Percentiles rank a stretch among this genome's conserved stretches.
Evolutionary conservation across 305 asterid genomes (phyloP).

Genomic region (Lippia alba): DNA sequence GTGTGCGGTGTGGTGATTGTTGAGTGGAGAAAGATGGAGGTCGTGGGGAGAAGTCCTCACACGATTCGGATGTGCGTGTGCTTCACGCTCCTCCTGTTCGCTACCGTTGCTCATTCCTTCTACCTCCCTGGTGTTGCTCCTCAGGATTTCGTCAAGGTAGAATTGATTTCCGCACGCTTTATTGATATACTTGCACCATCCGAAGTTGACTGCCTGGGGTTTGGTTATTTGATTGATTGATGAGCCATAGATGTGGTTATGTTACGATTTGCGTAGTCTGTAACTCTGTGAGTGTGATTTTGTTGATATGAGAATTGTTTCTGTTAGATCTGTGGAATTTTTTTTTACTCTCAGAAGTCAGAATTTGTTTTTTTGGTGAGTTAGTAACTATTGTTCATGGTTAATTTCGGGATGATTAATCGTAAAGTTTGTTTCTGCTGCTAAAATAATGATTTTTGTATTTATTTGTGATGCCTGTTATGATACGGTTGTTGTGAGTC

Average conservation of each 20-base stretch:
- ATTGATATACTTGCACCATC: not conserved
- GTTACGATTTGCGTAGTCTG: not conserved
- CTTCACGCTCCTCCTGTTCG: conserved; percentile 45
- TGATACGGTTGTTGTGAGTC: not conserved
- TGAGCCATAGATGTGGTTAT: not conserved
- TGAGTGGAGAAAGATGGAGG: conserved; percentile 33
- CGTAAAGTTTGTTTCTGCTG: not conserved
- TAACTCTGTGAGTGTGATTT: conserved; percentile 8
- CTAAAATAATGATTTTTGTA: not conserved
- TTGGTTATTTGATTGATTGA: not conserved
- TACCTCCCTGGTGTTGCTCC: conserved; percentile 90
- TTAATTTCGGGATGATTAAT: not conserved
- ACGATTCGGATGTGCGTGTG: conserved; percentile 36
- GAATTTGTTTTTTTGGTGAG: not conserved
- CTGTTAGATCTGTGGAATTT: conserved; percentile 8
- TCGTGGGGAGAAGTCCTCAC: conserved; percentile 37
- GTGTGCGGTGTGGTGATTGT: conserved; percentile 1
- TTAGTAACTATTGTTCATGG: conserved; percentile 4
- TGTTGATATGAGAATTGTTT: conserved; percentile 16
- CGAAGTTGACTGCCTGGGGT: conserved; percentile 6
- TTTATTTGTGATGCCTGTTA: conserved; percentile 7
- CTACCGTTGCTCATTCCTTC: conserved; percentile 54
- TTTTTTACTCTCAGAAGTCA: not conserved
- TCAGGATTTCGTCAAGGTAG: conserved; percentile 66
- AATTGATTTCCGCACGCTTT: not conserved